Evolutionary conservation across 805 yeast species (phyloP), one percentile per base, ranked within the genome.

Genomic region (Candida jianshihensis): DNA sequence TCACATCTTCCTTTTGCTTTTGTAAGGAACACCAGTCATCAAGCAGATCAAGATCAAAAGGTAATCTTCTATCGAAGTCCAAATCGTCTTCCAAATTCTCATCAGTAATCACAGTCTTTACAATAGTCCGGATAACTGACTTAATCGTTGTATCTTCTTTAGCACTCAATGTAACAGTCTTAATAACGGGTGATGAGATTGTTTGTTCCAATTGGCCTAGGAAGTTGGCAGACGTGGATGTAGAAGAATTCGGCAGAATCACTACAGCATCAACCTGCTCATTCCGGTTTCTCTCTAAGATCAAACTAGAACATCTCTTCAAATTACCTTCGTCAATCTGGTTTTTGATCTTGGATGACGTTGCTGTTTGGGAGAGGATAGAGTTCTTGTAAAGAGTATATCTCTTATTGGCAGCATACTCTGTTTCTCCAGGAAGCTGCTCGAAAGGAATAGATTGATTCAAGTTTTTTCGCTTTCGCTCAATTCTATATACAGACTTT

Each of bases 121-220:
- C 49, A n/a, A 53, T 45, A 5, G 39, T 35, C 36, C 43, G 52
- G 30, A 53, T 19, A 1, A 47, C 37, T 12, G 42, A 35, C 32
- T 47, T 52, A 42, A 53, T 49, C 5, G 58, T 53, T 1, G 48
- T 44, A 10, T 44, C 45, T 24, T 53, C 56, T 37, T 51, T 53
- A 2, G 58, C 45, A 31, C 38, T 45, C 26, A 53, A 24, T 3
- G 41, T 18, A 8, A 53, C 36, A 8, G 46, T 36, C 24, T 38
- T 50, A 20, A 38, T 25, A 15, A 28, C 27, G 4, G 41, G 15
- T 13, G 36, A 31, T 8, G 35, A 20, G 7, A 51, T 26, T 25
- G 41, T 36, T 1, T 18, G 11, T 10, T 36, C 35, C 24, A 53
- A n/a, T 19, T 49, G 47, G 1, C 19, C 25, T 3, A 43, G 20